Evolutionary conservation across 2,329 filamentous ascomycete species (phyloP), one percentile per base, ranked within the genome.

Genomic region (Waltergamsia citrina): DNA sequence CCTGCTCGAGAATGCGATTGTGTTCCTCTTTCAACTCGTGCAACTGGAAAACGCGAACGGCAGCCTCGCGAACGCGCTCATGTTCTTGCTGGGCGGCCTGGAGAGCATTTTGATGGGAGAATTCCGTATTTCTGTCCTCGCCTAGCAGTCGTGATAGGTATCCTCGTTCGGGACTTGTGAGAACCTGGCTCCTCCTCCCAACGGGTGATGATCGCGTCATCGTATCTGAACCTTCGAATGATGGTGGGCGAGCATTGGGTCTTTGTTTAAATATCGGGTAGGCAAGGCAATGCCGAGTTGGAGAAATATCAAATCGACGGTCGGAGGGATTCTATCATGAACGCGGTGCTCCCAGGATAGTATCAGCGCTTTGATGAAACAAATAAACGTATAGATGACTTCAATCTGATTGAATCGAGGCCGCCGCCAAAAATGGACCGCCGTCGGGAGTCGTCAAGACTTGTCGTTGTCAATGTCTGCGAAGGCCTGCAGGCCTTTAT

Each of bases 71-170:
- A 9, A 90, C 70, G 19, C 72, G 67, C 24, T 82, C 72, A 51
- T 87, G 83, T 47, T 81, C 72, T 11, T 66, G 65, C 32, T 74
- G 74, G 4, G 80, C 80, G 30, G 71, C 70, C 29, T 71, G 72
- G 12, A 90, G 68, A 11, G 81, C 80, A 44, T 77, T 71, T 38
- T 70, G 67, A 49, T 85, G 80, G 36, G 64, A 66, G 32, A 71
- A 62, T 48, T 79, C 77, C 22, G 70, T 72, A 41, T 83, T 77
- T 23, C 72, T 68, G 21, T 73, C 67, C 33, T 76, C 71, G 26
- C 64, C 63, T 38, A 86, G 78, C 19, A 85, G 69, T 17, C 64
- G 69, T 16, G 75, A 68, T 27, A 75, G 63, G 39, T 73, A 72
- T 7, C 58, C 45, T 33, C 59, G 54, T 16, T 62, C 57, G 7